phyloP scores from a whole-genome alignment of 495 filamentous ascomycete species.

The Cryomyces minteri region DNA sequence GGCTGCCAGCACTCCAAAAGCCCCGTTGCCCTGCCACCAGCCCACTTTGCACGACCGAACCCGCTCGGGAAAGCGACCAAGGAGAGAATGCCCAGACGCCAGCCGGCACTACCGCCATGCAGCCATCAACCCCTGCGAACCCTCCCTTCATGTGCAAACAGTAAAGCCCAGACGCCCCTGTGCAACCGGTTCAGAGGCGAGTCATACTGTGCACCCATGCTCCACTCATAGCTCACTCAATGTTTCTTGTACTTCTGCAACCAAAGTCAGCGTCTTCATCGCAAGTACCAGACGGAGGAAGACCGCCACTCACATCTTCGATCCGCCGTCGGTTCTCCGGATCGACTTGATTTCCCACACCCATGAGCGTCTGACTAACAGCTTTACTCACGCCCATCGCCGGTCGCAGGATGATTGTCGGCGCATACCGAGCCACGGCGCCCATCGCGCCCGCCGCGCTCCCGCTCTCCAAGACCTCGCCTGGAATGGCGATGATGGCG shows the following conservation, averaged over 20 bases:
- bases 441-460: constrained; percentile 66
- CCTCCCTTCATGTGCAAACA: too few species aligned
- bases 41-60: too few species aligned
- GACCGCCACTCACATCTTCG: constrained; percentile 55
- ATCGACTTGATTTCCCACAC: constrained; percentile 87
- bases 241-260: constrained; percentile 20
- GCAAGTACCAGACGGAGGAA: background rate
- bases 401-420: constrained; percentile 78
- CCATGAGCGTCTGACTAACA: constrained; percentile 72
- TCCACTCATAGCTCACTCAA: constrained; percentile 1
- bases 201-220: too few species aligned
- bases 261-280: background rate
- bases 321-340: constrained; percentile 61
- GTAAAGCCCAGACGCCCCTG: too few species aligned
- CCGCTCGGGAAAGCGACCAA: too few species aligned
- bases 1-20: too few species aligned
- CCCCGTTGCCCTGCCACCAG: too few species aligned
- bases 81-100: too few species aligned
- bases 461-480: constrained; percentile 72
- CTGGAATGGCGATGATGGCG: constrained; percentile 87
- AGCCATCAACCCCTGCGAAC: too few species aligned
- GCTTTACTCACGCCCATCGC: constrained; percentile 83
- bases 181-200: too few species aligned
- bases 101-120: too few species aligned
- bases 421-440: constrained; percentile 64